Base-by-base conservation (phyloP, 805 yeast genomes). In the Suhomyces sp. region DNA sequence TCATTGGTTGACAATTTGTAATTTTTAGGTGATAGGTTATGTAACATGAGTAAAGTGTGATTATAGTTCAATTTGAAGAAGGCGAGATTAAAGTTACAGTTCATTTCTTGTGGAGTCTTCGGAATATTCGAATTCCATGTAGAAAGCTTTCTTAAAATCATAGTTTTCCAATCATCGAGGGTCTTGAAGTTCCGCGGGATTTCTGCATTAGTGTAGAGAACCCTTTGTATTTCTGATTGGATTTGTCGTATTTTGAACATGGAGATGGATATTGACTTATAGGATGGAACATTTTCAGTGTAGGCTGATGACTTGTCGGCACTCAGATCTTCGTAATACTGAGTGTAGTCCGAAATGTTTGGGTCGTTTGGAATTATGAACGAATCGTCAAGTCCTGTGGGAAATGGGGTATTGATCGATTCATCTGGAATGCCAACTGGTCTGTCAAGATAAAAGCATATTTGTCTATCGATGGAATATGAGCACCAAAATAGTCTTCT, bases 391-490 rank as follows among this genome's bases (percentile, higher is more conserved):
- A 83, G 58, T 26, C 71, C 72, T 12, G 83, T 74, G 0, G 95
- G 95, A 53, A 81, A 84, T 25, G 76, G 76, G 2, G 85, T 81
- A 33, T 77, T 72, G 28, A 88, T 76, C 33, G 79, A 72, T 44
- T 83, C 88, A 47, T 88, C 96, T 0, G 95, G 93, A 1, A 88
- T 82, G 1, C 95, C 93, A 45, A 83, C 81, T 0, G 96, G 96
- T 24, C 96, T 70, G 1, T 95, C 95, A 33, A 88, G 65, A 53
- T 88, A 88, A 28, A 88, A 80, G 54, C 95, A 83, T 7, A 87
- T 79, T 54, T 88, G 95, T 16, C 96, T 63, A 56, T 88, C 97
- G 36, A 90, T 60, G 1, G 90, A 75, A 54, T 88, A 88, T 2
- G 91, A 79, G 55, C 95, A 83, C 97, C 97, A 88, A 50, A 90